Conservation (phyloP, 2,329 filamentous ascomycete species). For the Fusarium goolgardi region DNA sequence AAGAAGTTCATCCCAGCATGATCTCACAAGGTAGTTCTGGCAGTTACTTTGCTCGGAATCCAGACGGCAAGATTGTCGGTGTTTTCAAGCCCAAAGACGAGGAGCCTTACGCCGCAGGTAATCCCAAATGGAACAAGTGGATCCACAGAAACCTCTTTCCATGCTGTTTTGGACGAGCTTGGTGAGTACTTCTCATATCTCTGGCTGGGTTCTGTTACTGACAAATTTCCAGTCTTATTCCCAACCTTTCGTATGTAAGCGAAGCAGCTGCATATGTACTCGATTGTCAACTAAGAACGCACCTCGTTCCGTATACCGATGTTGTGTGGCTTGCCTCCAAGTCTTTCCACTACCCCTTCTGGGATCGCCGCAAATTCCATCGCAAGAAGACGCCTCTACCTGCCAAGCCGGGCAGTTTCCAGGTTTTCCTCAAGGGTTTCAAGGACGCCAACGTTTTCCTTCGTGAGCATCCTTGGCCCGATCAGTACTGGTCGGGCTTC, state of each 20-base stretch:
- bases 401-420: conserved; percentile 93
- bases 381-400: conserved; percentile 88
- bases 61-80: conserved; percentile 91
- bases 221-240: conserved; percentile 74
- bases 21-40: conserved; percentile 97
- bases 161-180: conserved; percentile 95
- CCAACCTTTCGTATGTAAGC: conserved; percentile 96
- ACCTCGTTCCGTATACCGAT: conserved; percentile 96
- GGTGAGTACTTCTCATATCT: conserved; percentile 59
- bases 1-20: conserved; percentile 92
- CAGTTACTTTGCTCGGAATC: conserved; percentile 95
- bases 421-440: conserved; percentile 96
- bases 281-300: conserved; percentile 87
- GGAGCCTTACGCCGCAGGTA: conserved; percentile 95
- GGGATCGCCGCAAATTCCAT: conserved; percentile 90
- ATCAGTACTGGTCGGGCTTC: conserved; percentile 81
- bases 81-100: conserved; percentile 99
- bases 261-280: conserved; percentile 97
- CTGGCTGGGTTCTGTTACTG: conserved; percentile 10
- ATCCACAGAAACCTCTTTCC: conserved; percentile 97
- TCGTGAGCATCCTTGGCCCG: conserved; percentile 95
- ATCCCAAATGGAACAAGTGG: conserved; percentile 99
- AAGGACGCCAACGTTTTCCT: conserved; percentile 97
- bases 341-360: conserved; percentile 98
- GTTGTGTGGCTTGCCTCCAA: conserved; percentile 95